Conservation (phyloP, 352 stramenopile species). For the Hyaloperonospora arabidopsidis region DNA sequence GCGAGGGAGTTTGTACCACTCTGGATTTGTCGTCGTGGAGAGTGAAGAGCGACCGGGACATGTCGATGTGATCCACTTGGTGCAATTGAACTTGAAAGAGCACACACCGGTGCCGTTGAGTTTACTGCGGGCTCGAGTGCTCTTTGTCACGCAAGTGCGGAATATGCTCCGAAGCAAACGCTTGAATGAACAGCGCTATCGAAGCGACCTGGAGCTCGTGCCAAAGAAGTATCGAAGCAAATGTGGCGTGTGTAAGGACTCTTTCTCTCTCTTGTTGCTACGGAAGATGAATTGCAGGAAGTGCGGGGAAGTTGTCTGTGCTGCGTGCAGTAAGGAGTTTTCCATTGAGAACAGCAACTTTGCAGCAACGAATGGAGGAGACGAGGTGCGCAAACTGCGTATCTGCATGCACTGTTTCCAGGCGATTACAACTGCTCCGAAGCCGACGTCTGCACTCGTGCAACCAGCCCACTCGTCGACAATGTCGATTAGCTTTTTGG, state of each 20-base stretch:
- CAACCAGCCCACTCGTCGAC: constrained; percentile 49
- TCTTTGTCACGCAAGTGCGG: constrained; percentile 47
- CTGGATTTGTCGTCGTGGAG: constrained; percentile 77
- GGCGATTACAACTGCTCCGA: constrained; percentile 56
- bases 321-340: constrained; percentile 80
- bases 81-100: constrained; percentile 79
- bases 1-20: constrained; percentile 76
- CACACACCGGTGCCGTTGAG: constrained; percentile 38
- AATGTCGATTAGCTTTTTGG: constrained; percentile 50
- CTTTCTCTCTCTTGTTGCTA: constrained; percentile 73
- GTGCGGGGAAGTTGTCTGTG: constrained; percentile 81
- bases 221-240: constrained; percentile 69
- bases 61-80: constrained; percentile 77
- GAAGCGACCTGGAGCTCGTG: constrained; percentile 75
- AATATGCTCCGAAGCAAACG: constrained; percentile 61
- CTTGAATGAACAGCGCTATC: constrained; percentile 73
- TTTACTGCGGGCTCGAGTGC: constrained; percentile 38
- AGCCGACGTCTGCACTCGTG: constrained; percentile 38
- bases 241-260: constrained; percentile 74
- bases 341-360: constrained; percentile 54
- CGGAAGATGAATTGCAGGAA: constrained; percentile 84
- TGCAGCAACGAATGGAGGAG: constrained; percentile 24
- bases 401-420: constrained; percentile 85
- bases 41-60: constrained; percentile 61
- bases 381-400: constrained; percentile 62